Conservation (phyloP, 805 yeast species). For the Scheffersomyces lignosus region DNA sequence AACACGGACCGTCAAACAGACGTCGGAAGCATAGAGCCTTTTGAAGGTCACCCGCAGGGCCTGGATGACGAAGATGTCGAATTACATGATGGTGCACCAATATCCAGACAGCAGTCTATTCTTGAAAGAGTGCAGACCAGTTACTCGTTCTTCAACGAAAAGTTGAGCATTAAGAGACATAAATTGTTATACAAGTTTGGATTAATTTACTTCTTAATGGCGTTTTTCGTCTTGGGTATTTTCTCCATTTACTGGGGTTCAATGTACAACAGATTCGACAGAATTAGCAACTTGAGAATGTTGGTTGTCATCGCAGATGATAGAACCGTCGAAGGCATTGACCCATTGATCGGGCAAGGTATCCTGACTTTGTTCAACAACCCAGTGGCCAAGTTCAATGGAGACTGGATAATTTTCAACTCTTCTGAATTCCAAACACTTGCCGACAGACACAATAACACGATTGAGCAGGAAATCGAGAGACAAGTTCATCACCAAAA, state of each 20-base stretch:
- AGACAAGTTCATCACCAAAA: conserved; percentile 51
- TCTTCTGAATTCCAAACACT: conserved; percentile 23
- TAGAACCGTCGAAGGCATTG: conserved; percentile 15
- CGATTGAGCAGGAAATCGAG: conserved; percentile 38
- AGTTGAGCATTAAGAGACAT: conserved; percentile 20
- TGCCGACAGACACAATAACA: conserved; percentile 27
- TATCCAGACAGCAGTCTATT: conserved; percentile 4
- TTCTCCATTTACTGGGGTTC: conserved; percentile 54
- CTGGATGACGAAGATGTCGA: neutral
- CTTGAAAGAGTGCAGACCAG: conserved; percentile 26
- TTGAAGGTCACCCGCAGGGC: no score
- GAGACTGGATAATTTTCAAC: conserved; percentile 39
- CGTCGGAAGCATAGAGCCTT: no score
- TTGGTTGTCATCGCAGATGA: conserved; percentile 42
- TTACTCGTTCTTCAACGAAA: conserved; percentile 32
- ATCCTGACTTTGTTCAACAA: conserved; percentile 9
- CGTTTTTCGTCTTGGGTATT: conserved; percentile 35
- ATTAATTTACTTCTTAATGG: conserved; percentile 30
- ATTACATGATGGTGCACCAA: neutral
- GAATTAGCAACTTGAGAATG: conserved; percentile 34
- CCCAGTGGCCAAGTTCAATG: conserved; percentile 20
- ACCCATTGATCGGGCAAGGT: conserved; percentile 31
- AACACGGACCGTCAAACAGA: no score
- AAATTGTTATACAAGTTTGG: conserved; percentile 15
- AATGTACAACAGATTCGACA: conserved; percentile 28